These are phyloP conservation scores for Fusarium avenaceum DNA, from an alignment of 2,329 filamentous ascomycete genomes.

Conservation along the genomic window DNA sequence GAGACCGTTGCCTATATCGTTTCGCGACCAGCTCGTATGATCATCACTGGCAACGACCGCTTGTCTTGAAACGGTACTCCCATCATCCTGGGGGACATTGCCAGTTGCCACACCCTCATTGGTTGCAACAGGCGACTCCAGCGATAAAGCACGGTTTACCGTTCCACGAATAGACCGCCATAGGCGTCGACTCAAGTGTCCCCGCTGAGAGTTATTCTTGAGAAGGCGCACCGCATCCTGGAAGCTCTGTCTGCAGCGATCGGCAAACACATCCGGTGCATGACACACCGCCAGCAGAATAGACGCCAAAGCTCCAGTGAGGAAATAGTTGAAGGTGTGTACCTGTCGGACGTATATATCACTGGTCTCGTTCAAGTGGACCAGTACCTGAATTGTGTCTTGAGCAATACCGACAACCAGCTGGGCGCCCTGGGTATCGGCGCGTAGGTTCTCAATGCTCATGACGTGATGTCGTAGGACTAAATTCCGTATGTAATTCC, in stretches of 20 bases:
- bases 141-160: constrained; percentile 6
- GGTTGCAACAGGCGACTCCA: not conserved
- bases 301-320: constrained; percentile 1
- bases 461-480: constrained; percentile 9
- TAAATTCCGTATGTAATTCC: constrained; percentile 6
- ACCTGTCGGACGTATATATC: constrained; percentile 20
- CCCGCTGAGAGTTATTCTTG: constrained; percentile 7
- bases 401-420: constrained; percentile 12
- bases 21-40: not conserved
- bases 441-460: not conserved
- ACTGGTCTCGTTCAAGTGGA: constrained; percentile 19
- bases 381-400: constrained; percentile 13
- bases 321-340: constrained; percentile 13
- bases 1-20: not conserved
- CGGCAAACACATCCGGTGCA: constrained; percentile 11
- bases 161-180: constrained; percentile 17
- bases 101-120: not conserved
- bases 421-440: constrained; percentile 7
- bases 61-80: not conserved
- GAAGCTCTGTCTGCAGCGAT: constrained; percentile 11
- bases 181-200: constrained; percentile 2
- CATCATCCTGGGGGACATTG: not conserved
- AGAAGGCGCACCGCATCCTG: constrained; percentile 5
- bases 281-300: constrained; percentile 16
- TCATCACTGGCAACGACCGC: not conserved